These are phyloP conservation scores for Schizosaccharomyces versatilis DNA, from an alignment of 1,139 yeast genomes.

Conservation along the genomic window DNA sequence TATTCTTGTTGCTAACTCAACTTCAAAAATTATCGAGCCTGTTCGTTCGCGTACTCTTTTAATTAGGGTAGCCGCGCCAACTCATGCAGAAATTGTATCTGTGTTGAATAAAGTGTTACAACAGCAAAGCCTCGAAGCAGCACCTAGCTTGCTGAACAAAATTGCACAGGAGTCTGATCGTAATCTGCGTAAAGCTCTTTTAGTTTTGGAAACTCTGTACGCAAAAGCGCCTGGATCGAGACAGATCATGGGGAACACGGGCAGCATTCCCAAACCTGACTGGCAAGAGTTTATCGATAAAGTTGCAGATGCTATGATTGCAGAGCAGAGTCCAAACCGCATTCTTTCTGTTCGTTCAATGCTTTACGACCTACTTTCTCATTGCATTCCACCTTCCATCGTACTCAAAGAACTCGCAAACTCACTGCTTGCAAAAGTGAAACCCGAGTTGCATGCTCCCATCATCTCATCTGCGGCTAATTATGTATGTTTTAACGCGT, in stretches of 20 bases:
- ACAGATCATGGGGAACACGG: conserved; percentile 19
- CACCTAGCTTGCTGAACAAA: conserved; percentile 25
- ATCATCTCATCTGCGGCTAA: neutral
- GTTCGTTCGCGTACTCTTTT: conserved; percentile 79
- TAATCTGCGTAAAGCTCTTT: conserved; percentile 54
- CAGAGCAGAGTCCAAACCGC: conserved; percentile 40
- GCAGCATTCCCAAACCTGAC: conserved; percentile 41
- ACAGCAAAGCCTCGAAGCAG: conserved; percentile 32
- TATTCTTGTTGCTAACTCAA: conserved; percentile 66
- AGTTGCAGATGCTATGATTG: conserved; percentile 37
- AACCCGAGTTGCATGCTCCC: neutral
- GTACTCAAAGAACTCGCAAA: conserved; percentile 30
- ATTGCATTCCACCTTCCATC: conserved; percentile 72
- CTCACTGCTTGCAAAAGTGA: conserved; percentile 24
- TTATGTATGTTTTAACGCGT: conserved; percentile 24
- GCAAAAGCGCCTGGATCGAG: conserved; percentile 29
- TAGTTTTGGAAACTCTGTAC: conserved; percentile 64
- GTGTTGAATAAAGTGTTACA: conserved; percentile 36
- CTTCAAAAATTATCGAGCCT: conserved; percentile 81
- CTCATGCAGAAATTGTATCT: conserved; percentile 29
- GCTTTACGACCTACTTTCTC: conserved; percentile 68
- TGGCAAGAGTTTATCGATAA: conserved; percentile 64
- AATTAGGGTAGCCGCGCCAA: conserved; percentile 70
- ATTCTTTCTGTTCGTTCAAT: conserved; percentile 52
- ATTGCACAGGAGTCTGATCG: conserved; percentile 40